Evolutionary conservation across 106 monocot genomes (phyloP).

Genomic region (Triglochin maritima): DNA sequence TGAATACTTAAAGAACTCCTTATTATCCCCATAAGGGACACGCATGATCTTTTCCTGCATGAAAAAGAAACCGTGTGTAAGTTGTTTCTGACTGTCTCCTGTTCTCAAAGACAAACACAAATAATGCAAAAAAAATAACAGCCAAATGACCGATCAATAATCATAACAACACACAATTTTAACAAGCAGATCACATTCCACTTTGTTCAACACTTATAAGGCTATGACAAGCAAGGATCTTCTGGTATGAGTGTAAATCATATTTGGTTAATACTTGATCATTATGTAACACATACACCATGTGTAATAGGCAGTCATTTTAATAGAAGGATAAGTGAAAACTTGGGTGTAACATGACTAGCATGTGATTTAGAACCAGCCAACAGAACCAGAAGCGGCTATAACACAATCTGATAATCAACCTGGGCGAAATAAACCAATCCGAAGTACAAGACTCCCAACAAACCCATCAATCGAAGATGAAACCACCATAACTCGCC

Average conservation of each 20-base stretch:
- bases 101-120: neutral
- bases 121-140: neutral
- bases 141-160: neutral
- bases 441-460: too few relatives aligned
- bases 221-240: neutral
- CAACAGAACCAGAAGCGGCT: too few relatives aligned
- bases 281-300: too few relatives aligned
- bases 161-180: neutral
- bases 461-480: too few relatives aligned
- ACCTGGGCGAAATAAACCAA: too few relatives aligned
- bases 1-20: conserved; percentile 82
- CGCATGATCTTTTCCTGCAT: conserved; percentile 96
- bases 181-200: neutral
- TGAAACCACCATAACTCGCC: too few relatives aligned
- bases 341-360: too few relatives aligned
- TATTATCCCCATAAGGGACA: conserved; percentile 78
- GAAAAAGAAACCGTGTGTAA: neutral
- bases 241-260: neutral
- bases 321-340: too few relatives aligned
- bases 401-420: too few relatives aligned
- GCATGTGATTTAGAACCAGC: too few relatives aligned
- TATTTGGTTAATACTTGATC: neutral
- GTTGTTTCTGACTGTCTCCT: neutral
- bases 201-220: neutral
- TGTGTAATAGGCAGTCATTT: too few relatives aligned